phyloP scores from a whole-genome alignment of 345 rosid genomes.

The Corymbia maculata region DNA sequence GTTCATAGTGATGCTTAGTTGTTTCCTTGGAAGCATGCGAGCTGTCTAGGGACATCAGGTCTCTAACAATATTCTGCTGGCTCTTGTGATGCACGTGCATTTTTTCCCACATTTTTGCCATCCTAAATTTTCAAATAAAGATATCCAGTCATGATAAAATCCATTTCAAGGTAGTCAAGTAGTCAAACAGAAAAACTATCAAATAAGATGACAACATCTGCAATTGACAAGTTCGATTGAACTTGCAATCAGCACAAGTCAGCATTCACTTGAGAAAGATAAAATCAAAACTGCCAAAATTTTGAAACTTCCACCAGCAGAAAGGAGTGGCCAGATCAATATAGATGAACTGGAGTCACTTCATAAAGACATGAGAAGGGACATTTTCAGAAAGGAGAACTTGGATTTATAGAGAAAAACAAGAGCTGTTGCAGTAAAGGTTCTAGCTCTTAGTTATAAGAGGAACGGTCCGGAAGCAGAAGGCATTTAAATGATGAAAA shows the following conservation, averaged over 20 bases:
- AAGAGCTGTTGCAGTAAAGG: background rate
- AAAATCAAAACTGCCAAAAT: background rate
- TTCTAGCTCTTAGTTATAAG: background rate
- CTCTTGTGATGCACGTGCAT: slow-evolving; percentile 60
- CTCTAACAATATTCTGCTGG: slow-evolving; percentile 55
- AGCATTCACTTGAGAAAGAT: background rate
- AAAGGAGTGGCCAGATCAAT: background rate
- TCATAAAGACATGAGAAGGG: background rate
- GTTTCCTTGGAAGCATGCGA: slow-evolving; percentile 59
- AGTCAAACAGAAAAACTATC: background rate
- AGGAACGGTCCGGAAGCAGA: background rate
- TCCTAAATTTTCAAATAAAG: slow-evolving; percentile 26
- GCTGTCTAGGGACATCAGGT: slow-evolving; percentile 59
- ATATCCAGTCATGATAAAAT: background rate
- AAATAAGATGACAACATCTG: background rate
- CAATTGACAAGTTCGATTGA: background rate
- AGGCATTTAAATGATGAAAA: background rate
- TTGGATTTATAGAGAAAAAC: background rate
- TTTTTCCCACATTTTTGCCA: slow-evolving; percentile 85
- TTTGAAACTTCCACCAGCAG: background rate
- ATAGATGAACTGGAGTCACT: background rate
- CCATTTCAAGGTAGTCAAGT: background rate
- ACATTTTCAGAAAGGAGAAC: background rate
- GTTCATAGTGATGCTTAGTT: slow-evolving; percentile 62
- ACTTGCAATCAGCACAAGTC: background rate